Evolutionary conservation across 2,329 filamentous ascomycete genomes (phyloP).

Genomic region (Colletotrichum tabaci): DNA sequence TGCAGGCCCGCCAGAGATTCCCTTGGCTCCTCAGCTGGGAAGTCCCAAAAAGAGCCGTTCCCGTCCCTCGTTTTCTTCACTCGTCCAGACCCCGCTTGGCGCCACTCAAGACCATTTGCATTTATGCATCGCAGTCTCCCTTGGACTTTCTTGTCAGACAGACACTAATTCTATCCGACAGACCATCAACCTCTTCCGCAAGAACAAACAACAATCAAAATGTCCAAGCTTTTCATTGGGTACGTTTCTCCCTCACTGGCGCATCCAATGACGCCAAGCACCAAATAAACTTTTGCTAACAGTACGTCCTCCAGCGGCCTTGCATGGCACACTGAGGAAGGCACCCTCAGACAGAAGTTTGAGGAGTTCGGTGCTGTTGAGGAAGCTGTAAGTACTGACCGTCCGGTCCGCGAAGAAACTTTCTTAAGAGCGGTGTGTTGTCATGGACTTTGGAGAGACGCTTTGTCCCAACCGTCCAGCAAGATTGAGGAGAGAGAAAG

Average conservation of each 20-base stretch:
- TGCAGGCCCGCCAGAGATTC: slow-evolving; percentile 5
- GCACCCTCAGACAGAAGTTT: slow-evolving; percentile 89
- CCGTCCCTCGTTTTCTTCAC: slow-evolving; percentile 18
- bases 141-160: slow-evolving; percentile 4
- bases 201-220: slow-evolving; percentile 56
- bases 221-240: slow-evolving; percentile 98
- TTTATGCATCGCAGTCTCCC: slow-evolving; percentile 39
- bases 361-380: slow-evolving; percentile 92
- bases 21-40: slow-evolving; percentile 28
- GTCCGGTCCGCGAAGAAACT: slow-evolving; percentile 40
- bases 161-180: slow-evolving; percentile 26
- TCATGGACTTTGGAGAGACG: slow-evolving; percentile 19
- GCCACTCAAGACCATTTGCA: slow-evolving; percentile 34
- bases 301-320: slow-evolving; percentile 77
- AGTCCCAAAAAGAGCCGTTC: slow-evolving; percentile 28
- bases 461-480: slow-evolving; percentile 19
- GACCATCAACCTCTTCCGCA: slow-evolving; percentile 23
- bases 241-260: slow-evolving; percentile 62
- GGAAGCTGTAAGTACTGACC: slow-evolving; percentile 84
- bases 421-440: slow-evolving; percentile 28
- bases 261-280: slow-evolving; percentile 15
- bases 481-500: slow-evolving; percentile 2
- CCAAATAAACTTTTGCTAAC: slow-evolving; percentile 35
- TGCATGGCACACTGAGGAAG: slow-evolving; percentile 97
- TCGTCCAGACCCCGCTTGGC: slow-evolving; percentile 32